Base-by-base conservation (phyloP, 352 stramenopile genomes). In the Nothophytophthora sp. region DNA sequence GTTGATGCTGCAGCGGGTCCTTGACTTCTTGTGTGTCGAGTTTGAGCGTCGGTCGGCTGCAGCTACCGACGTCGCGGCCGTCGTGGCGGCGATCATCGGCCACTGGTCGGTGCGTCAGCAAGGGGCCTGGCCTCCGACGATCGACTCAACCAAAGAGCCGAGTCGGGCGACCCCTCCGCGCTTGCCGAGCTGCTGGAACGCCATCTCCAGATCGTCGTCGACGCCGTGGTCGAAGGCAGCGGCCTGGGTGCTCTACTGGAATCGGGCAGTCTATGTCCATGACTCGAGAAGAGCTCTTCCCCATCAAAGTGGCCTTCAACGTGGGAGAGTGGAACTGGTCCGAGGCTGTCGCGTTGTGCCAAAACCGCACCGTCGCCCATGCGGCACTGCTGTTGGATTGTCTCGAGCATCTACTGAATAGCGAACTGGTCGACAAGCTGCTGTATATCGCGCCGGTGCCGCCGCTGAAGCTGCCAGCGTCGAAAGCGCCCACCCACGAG, bases 231-330 rank as follows among this genome's bases (percentile, higher is more conserved):
- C n/a, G n/a, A n/a, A n/a, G n/a, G n/a, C n/a, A n/a, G n/a, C n/a
- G n/a, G n/a, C n/a, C n/a, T n/a, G n/a, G n/a, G n/a, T n/a, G n/a
- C n/a, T n/a, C n/a, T n/a, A n/a, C n/a, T 70, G 19, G 38, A 49
- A 51, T 88, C 20, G 77, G 87, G 15, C 50, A 77, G 1, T 46
- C 60, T 6, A 36, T 55, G 23, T 22, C 39, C 30, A 45, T 61
- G 33, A 59, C 60, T 1, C 37, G 60, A 6, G 60, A 62, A 12
- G 49, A 66, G 20, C 50, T 70, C 4, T 91, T 81, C 24, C 69
- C 81, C 0, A 66, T 91, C 51, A 92, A 94, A 50, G 63, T 90
- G 1, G 70, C 70, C 33, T 86, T 92, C 40, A 92, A 93, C n/a
- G 60, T 77, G 5, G 83, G 81, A 5, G 78, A 90, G 29, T 79